Conservation (phyloP, 768 basidiomycete species). For the Agrocybe pediades region DNA sequence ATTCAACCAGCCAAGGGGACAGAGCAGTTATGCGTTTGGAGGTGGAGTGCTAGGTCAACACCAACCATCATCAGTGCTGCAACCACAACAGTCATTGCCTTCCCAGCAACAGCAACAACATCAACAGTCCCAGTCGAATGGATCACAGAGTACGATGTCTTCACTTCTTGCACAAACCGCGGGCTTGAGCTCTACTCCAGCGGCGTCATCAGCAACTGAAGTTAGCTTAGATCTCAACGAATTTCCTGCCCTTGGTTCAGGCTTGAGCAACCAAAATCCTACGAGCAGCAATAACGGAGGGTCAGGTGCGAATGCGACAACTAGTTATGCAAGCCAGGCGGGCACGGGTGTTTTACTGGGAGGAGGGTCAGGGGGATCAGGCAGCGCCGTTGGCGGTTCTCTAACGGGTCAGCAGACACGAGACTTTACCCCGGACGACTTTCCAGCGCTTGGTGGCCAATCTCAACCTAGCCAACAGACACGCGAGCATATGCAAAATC, state of each 20-base stretch:
- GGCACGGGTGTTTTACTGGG: conserved; percentile 61
- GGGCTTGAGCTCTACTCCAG: conserved; percentile 53
- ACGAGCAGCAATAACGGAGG: conserved; percentile 37
- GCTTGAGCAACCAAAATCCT: conserved; percentile 44
- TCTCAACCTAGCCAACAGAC: conserved; percentile 37
- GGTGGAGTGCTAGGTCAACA: conserved; percentile 55
- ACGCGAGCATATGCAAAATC: conserved; percentile 34
- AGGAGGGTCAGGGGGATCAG: conserved; percentile 38
- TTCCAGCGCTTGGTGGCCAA: conserved; percentile 81
- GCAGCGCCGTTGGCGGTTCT: conserved; percentile 37
- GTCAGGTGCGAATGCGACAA: conserved; percentile 39
- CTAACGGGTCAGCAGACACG: conserved; percentile 45
- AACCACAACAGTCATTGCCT: conserved; percentile 43
- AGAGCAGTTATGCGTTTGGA: conserved; percentile 64
- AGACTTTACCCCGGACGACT: conserved; percentile 87
- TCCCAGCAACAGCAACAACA: conserved; percentile 34
- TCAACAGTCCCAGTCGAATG: conserved; percentile 53
- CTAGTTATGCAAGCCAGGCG: conserved; percentile 85
- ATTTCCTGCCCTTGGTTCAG: conserved; percentile 83
- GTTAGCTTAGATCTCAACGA: conserved; percentile 85
- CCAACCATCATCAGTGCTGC: conserved; percentile 42
- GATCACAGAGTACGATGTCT: conserved; percentile 50
- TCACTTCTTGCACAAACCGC: conserved; percentile 59
- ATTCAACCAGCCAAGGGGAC: conserved; percentile 66
- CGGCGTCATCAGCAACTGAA: conserved; percentile 68